These are phyloP conservation scores for Irpex sp. DNA, from an alignment of 1,284 basidiomycete genomes.

Conservation along the genomic window DNA sequence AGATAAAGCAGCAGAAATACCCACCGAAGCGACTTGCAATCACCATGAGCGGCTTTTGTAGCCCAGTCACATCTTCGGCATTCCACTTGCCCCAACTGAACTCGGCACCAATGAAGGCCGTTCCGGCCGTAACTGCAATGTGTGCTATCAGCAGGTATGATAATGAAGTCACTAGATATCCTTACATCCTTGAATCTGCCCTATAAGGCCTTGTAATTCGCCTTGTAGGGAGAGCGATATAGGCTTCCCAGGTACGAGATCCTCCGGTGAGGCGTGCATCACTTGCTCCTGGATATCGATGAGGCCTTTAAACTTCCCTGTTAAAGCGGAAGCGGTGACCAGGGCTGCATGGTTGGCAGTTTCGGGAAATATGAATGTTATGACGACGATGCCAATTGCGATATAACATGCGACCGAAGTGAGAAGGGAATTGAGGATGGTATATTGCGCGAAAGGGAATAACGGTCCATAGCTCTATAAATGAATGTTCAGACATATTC, in stretches of 20 bases:
- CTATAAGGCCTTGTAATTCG: constrained; percentile 22
- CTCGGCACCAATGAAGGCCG: constrained; percentile 44
- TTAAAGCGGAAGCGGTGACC: constrained; percentile 28
- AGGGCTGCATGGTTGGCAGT: constrained; percentile 55
- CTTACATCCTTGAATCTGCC: constrained; percentile 22
- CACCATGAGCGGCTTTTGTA: constrained; percentile 40
- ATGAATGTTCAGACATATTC: not conserved
- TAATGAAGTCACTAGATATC: not conserved
- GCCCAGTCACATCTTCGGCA: constrained; percentile 45
- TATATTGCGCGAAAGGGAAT: constrained; percentile 66
- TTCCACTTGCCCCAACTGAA: constrained; percentile 53
- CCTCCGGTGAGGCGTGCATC: constrained; percentile 32
- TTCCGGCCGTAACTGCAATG: not conserved
- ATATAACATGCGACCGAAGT: constrained; percentile 59
- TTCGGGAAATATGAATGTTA: constrained; percentile 71
- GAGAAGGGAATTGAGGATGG: constrained; percentile 52
- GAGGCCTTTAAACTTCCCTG: constrained; percentile 32
- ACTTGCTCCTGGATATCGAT: constrained; percentile 40
- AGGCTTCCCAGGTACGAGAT: constrained; percentile 27
- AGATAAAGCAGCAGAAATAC: constrained; percentile 14
- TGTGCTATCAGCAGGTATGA: not conserved
- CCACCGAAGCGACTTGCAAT: constrained; percentile 40
- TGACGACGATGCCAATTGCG: constrained; percentile 53
- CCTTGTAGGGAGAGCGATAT: constrained; percentile 31
- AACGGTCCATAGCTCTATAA: constrained; percentile 48